These are phyloP conservation scores for Evernia prunastri DNA, from an alignment of 495 filamentous ascomycete species.

Conservation along the genomic window DNA sequence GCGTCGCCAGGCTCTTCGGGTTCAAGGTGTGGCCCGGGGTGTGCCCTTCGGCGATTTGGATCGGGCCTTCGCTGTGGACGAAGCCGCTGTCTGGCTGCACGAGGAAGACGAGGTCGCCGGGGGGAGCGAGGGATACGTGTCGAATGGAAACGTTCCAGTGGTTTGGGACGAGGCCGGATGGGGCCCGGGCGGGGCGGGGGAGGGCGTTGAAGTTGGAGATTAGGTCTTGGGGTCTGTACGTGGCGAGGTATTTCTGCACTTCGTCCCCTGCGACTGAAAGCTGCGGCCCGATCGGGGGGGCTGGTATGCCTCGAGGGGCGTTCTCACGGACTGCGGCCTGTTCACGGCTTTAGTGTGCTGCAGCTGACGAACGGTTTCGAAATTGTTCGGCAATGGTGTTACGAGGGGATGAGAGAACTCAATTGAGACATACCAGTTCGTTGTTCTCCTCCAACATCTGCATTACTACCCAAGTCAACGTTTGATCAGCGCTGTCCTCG, in stretches of 20 bases:
- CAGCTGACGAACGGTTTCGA: neutral
- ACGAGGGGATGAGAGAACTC: neutral
- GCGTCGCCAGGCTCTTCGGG: conserved; percentile 14
- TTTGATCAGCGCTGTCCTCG: conserved; percentile 14
- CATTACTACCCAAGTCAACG: conserved; percentile 10
- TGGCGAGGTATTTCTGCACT: conserved; percentile 4
- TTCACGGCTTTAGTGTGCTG: neutral
- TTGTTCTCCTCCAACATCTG: conserved; percentile 7
- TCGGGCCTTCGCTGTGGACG: neutral
- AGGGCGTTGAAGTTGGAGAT: conserved; percentile 17
- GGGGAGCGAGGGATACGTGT: conserved; percentile 16
- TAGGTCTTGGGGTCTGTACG: conserved; percentile 12
- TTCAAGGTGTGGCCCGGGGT: conserved; percentile 1
- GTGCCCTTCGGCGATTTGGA: neutral
- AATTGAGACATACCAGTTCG: conserved; percentile 3
- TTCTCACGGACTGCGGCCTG: neutral
- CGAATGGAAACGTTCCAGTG: conserved; percentile 22
- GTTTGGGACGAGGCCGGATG: conserved; percentile 16
- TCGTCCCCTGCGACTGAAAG: neutral
- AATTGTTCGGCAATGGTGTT: neutral
- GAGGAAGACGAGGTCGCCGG: conserved; percentile 17
- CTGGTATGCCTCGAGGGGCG: neutral
- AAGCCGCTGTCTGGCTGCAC: conserved; percentile 3
- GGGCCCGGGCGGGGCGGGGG: conserved; percentile 9
- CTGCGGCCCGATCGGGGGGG: neutral